Evolutionary conservation across 2,329 filamentous ascomycete species (phyloP).

Genomic region (Pseudogymnoascus sp.): DNA sequence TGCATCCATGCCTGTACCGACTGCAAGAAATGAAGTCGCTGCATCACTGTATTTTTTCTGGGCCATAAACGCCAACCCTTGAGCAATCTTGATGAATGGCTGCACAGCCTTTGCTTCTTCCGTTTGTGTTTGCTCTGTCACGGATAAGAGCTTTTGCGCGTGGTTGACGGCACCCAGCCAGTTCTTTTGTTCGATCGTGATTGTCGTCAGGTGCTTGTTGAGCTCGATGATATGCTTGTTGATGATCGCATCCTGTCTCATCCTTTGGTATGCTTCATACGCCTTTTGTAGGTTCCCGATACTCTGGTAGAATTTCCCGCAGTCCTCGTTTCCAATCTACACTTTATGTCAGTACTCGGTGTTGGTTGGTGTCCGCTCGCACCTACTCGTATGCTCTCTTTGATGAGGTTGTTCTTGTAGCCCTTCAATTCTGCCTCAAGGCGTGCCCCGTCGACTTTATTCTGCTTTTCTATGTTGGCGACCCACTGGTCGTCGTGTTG

Average conservation of each 20-base stretch:
- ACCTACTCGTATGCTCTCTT: slow-evolving; percentile 84
- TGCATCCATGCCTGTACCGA: slow-evolving; percentile 20
- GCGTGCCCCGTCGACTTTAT: slow-evolving; percentile 61
- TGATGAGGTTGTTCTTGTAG: slow-evolving; percentile 95
- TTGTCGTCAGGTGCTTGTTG: slow-evolving; percentile 66
- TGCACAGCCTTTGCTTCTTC: slow-evolving; percentile 37
- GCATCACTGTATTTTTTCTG: slow-evolving; percentile 53
- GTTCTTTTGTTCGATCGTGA: slow-evolving; percentile 67
- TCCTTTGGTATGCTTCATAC: slow-evolving; percentile 69
- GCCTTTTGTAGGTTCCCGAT: slow-evolving; percentile 67
- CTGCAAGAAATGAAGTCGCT: slow-evolving; percentile 52
- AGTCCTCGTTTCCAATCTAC: slow-evolving; percentile 89
- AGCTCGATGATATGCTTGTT: slow-evolving; percentile 77
- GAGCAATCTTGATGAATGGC: slow-evolving; percentile 47
- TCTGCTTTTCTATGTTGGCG: slow-evolving; percentile 54
- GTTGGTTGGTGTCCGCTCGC: background rate
- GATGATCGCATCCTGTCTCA: slow-evolving; percentile 84
- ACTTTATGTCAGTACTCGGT: background rate
- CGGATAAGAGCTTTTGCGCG: slow-evolving; percentile 51
- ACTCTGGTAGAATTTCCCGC: slow-evolving; percentile 73
- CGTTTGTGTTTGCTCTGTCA: slow-evolving; percentile 27
- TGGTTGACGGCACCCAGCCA: slow-evolving; percentile 62
- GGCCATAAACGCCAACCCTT: slow-evolving; percentile 52
- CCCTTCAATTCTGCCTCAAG: slow-evolving; percentile 78
- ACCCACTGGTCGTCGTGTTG: slow-evolving; percentile 65